phyloP scores from a whole-genome alignment of 768 basidiomycete species.

The Epithele typhae region DNA sequence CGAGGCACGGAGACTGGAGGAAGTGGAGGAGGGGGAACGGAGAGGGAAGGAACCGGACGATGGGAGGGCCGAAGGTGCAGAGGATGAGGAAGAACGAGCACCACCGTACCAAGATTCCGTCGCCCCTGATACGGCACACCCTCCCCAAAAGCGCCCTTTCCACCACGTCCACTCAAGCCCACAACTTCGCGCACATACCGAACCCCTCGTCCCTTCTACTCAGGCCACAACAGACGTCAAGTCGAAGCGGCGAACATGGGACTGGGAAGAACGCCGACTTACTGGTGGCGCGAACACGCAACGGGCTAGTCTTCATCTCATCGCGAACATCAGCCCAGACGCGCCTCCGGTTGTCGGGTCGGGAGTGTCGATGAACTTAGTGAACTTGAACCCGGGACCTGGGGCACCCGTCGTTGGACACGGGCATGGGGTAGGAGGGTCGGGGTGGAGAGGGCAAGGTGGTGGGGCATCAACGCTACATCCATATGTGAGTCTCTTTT shows the following conservation, averaged over 20 bases:
- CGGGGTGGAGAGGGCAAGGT: slow-evolving; percentile 12
- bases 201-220: too few species aligned
- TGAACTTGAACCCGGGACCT: not conserved
- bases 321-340: slow-evolving; percentile 1
- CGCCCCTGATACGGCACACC: too few species aligned
- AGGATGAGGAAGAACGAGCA: slow-evolving; percentile 7
- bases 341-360: not conserved
- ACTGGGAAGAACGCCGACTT: slow-evolving; percentile 9
- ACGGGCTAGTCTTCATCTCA: slow-evolving; percentile 1
- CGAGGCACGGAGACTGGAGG: not conserved
- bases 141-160: not conserved
- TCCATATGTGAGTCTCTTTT: slow-evolving; percentile 26
- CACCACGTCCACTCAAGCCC: slow-evolving; percentile 1
- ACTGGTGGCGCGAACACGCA: not conserved
- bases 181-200: not conserved
- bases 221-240: not conserved
- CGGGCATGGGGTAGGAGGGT: not conserved
- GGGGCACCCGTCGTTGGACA: not conserved
- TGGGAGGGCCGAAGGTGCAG: not conserved
- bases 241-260: slow-evolving; percentile 10
- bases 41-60: too few species aligned
- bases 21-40: not conserved
- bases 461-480: too few species aligned
- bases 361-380: not conserved
- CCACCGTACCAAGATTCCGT: slow-evolving; percentile 17